Evolutionary conservation across 148 eudicot genomes (phyloP), one percentile per base, ranked within the genome.

Genomic region (Gaultheria prostrata): DNA sequence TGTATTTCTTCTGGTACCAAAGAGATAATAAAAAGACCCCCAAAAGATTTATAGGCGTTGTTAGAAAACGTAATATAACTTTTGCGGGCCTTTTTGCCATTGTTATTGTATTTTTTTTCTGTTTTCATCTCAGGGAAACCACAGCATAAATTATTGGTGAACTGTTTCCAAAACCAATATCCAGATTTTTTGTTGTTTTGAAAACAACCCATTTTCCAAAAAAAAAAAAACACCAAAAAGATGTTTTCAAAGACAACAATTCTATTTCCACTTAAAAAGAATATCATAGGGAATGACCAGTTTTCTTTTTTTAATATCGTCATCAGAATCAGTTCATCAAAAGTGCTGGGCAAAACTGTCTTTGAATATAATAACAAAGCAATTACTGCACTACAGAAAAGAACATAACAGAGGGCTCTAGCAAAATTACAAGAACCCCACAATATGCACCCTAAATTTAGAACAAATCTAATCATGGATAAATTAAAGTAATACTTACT

Each of bases 401-500:
- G 65, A 51, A 78, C n/a, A 51, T 30, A 53, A 30, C 53, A 54
- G 43, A 53, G 46, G 26, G 51, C 53, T 30, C 80, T 77, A 50
- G 71, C 17, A 59, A 39, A 57, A 33, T 20, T 6, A 56, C 49
- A 10, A 13, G 33, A 61, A 59, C 32, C 28, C 6, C 18, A 57
- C 26, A 79, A 54, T 39, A 57, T 21, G 33, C 51, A 43, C 82
- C 59, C 32, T 35, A 26, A 79, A 33, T 8, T 35, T n/a, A 79
- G 51, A 79, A 57, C 10, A 28, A 51, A 20, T 54, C 6, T 78
- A 78, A 8, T 39, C 20, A 4, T 9, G 10, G 50, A n/a, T 9
- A 26, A 45, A 35, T 32, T 11, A 67, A 30, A 43, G 48, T 54
- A 20, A 49, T 59, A 84, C 91, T 83, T 84, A 89, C 95, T 85